Conservation (phyloP, 345 rosid species). For the Moringa oleifera region DNA sequence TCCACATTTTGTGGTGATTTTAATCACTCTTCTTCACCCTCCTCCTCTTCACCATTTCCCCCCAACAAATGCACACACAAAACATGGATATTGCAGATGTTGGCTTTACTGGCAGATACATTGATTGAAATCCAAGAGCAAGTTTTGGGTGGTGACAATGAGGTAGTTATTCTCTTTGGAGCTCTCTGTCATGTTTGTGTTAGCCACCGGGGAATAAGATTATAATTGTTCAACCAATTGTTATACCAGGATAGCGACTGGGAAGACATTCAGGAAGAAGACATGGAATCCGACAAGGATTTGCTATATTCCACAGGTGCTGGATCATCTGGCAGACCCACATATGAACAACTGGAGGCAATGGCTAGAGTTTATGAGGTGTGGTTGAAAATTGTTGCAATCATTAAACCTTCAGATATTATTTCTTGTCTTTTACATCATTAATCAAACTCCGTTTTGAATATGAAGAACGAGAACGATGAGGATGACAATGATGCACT, state of each 20-base stretch:
- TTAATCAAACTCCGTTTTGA: slow-evolving; percentile 9
- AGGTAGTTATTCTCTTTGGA: slow-evolving; percentile 34
- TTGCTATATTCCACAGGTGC: slow-evolving; percentile 43
- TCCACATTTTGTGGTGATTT: too few relatives aligned
- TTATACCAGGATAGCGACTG: slow-evolving; percentile 64
- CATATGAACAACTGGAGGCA: slow-evolving; percentile 74
- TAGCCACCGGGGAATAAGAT: slow-evolving; percentile 1
- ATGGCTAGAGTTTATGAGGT: slow-evolving; percentile 74
- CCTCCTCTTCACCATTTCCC: neutral
- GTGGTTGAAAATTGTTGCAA: neutral
- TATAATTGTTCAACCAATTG: slow-evolving; percentile 1
- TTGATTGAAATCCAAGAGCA: slow-evolving; percentile 86
- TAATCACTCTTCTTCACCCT: neutral
- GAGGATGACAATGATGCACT: slow-evolving; percentile 50
- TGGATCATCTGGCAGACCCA: slow-evolving; percentile 44
- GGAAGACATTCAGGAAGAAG: slow-evolving; percentile 72
- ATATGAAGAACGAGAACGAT: slow-evolving; percentile 52
- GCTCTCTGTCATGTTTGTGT: neutral
- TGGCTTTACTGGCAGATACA: slow-evolving; percentile 70
- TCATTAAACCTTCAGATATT: neutral
- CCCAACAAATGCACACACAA: too few relatives aligned
- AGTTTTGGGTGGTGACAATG: slow-evolving; percentile 49
- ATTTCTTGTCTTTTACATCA: neutral
- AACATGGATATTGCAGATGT: slow-evolving; percentile 45
- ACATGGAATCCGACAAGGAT: slow-evolving; percentile 39